Evolutionary conservation across 768 basidiomycete species (phyloP), one percentile per base, ranked within the genome.

Genomic region (Auriculariales sp.): DNA sequence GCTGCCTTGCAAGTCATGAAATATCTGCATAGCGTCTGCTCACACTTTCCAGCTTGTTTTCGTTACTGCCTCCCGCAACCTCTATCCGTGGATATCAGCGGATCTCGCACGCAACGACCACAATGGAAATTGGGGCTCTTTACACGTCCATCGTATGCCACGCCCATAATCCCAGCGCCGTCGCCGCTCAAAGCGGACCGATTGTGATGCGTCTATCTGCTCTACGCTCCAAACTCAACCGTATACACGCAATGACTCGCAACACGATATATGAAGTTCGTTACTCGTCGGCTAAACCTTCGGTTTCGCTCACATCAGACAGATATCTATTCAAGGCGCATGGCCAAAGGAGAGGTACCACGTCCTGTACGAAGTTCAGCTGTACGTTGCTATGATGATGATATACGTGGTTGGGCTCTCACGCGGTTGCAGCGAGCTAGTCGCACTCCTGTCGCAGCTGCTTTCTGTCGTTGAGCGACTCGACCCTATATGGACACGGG

Each of bases 261-360:
- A 84, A 85, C 57, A 74, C 75, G 17, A 65, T 72, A 1, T 85
- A 84, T 52, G 83, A 85, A 72, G 83, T 81, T 28, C 9, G 68
- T 49, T 29, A 27, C 7, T 49, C 32, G 1, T 29, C 12, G 49
- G n/a, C n/a, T n/a, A n/a, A n/a, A 54, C 42, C 25, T 53, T 22
- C 31, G 48, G 17, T 53, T 52, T 29, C n/a, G 31, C 42, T 3
- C 12, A 22, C 24, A 19, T 6, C 11, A 14, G 27, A 17, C 25
- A 90, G 80, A 78, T 87, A 59, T 88, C 86, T 0, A 62, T 91
- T 22, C 64, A 77, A 47, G 89, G 88, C 1, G 67, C 71, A 54
- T 91, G 86, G 89, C 89, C 89, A 1, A 74, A 75, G n/a, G 66
- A 83, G 50, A 66, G 89, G 52, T 90, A 90, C 59, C 76, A 81